Percentiles rank a stretch among this genome's conserved stretches.
phyloP scores from a whole-genome alignment of 2,329 filamentous ascomycete genomes.

The Periglandula ipomoeae region DNA sequence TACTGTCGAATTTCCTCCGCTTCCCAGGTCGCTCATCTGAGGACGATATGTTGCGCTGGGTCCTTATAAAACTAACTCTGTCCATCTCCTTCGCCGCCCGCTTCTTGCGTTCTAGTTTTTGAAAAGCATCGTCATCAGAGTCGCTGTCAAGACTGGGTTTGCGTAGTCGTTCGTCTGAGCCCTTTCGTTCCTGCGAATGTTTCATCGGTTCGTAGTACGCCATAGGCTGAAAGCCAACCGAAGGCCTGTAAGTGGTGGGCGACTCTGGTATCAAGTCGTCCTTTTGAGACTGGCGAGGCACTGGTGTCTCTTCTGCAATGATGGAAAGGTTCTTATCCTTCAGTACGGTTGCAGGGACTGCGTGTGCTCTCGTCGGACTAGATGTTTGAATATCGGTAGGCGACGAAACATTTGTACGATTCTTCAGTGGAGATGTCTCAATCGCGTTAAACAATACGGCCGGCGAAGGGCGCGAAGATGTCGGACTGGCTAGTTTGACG shows the following conservation, averaged over 20 bases:
- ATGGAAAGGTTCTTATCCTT: conserved; percentile 12
- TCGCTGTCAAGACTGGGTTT: conserved; percentile 24
- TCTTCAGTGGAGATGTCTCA: conserved; percentile 40
- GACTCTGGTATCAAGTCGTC: conserved; percentile 29
- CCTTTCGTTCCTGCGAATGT: conserved; percentile 34
- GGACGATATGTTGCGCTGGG: conserved; percentile 9
- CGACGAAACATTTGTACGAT: conserved; percentile 37
- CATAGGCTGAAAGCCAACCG: conserved; percentile 23
- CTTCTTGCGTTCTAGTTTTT: conserved; percentile 25
- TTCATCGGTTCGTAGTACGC: conserved; percentile 36
- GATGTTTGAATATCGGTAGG: conserved; percentile 32
- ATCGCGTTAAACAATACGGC: conserved; percentile 32
- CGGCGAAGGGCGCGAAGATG: conserved; percentile 49
- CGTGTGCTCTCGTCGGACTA: conserved; percentile 28
- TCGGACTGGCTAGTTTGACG: conserved; percentile 40
- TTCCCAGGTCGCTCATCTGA: conserved; percentile 19
- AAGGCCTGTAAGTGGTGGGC: conserved; percentile 18
- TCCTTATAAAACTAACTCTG: conserved; percentile 28
- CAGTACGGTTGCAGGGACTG: conserved; percentile 20
- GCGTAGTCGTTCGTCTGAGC: conserved; percentile 12
- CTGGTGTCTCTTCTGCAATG: conserved; percentile 17
- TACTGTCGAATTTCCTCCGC: conserved; percentile 13
- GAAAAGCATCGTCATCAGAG: conserved; percentile 22
- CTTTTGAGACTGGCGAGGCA: conserved; percentile 14
- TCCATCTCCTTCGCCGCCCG: conserved; percentile 31